Conservation (phyloP, 805 yeast genomes). For the Candida sithepensis region DNA sequence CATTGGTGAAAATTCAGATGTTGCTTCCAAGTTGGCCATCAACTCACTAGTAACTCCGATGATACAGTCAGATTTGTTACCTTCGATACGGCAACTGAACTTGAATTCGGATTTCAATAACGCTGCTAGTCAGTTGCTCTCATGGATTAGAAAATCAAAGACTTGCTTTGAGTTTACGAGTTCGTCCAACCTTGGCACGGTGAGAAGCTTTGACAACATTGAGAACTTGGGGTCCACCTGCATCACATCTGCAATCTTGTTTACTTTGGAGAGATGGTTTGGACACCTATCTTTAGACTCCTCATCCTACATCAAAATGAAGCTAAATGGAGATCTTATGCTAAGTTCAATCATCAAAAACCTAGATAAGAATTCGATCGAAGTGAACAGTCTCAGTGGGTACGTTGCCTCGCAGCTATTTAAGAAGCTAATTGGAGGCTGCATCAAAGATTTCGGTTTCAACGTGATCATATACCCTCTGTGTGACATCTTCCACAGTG, state of each 20-base stretch:
- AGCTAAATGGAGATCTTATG: conserved; percentile 33
- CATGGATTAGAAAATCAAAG: conserved; percentile 56
- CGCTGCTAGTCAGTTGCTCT: conserved; percentile 31
- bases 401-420: conserved; percentile 53
- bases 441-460: conserved; percentile 78
- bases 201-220: conserved; percentile 38
- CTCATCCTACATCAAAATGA: conserved; percentile 43
- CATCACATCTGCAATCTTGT: conserved; percentile 51
- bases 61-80: conserved; percentile 8
- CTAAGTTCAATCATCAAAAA: conserved; percentile 44
- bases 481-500: conserved; percentile 63
- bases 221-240: conserved; percentile 57
- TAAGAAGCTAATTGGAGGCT: conserved; percentile 60
- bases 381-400: conserved; percentile 38
- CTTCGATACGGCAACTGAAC: conserved; percentile 23
- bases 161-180: conserved; percentile 50
- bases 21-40: conserved; percentile 42
- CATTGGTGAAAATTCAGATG: conserved; percentile 20
- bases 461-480: conserved; percentile 62
- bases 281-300: conserved; percentile 51
- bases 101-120: conserved; percentile 24
- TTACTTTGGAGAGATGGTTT: conserved; percentile 62
- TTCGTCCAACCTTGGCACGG: conserved; percentile 1
- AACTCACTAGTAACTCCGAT: conserved; percentile 33
- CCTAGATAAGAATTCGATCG: conserved; percentile 38